These are phyloP conservation scores for Dactylellina haptotyla DNA, from an alignment of 2,329 filamentous ascomycete species.

Conservation along the genomic window DNA sequence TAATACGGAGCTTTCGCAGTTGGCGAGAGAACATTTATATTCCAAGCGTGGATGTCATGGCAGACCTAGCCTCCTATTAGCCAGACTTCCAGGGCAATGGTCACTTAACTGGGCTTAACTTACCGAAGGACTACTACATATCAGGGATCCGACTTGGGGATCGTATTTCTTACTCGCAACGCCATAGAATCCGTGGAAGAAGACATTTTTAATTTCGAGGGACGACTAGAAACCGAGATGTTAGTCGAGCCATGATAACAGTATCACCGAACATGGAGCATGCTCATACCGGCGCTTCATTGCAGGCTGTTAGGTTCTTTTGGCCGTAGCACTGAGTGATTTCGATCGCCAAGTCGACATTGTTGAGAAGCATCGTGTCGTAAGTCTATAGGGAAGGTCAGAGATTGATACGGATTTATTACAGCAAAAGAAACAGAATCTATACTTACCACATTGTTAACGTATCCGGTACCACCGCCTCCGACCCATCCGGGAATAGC, in stretches of 20 bases:
- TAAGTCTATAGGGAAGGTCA: conserved; percentile 69
- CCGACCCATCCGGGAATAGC: conserved; percentile 67
- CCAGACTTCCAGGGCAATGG: too few species aligned
- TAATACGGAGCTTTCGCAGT: conserved; percentile 59
- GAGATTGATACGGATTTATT: conserved; percentile 63
- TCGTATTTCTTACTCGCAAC: conserved; percentile 65
- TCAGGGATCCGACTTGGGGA: conserved; percentile 64
- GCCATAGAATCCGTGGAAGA: conserved; percentile 69
- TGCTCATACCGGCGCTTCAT: conserved; percentile 55
- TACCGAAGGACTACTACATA: conserved; percentile 65
- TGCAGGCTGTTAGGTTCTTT: conserved; percentile 67
- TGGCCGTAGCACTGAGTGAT: conserved; percentile 71
- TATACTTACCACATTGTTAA: conserved; percentile 68
- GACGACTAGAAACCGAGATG: conserved; percentile 8
- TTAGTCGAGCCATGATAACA: not conserved
- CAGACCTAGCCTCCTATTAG: too few species aligned
- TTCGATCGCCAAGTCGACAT: conserved; percentile 72
- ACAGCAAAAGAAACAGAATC: conserved; percentile 66
- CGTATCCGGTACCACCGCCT: conserved; percentile 73
- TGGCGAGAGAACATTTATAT: conserved; percentile 65
- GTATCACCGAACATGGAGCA: too few species aligned
- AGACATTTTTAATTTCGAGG: conserved; percentile 62
- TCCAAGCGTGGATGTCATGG: conserved; percentile 65
- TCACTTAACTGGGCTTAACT: too few species aligned
- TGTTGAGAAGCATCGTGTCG: conserved; percentile 69